Conservation (phyloP, 2,329 filamentous ascomycete genomes). For the Aureobasidium pullulans region DNA sequence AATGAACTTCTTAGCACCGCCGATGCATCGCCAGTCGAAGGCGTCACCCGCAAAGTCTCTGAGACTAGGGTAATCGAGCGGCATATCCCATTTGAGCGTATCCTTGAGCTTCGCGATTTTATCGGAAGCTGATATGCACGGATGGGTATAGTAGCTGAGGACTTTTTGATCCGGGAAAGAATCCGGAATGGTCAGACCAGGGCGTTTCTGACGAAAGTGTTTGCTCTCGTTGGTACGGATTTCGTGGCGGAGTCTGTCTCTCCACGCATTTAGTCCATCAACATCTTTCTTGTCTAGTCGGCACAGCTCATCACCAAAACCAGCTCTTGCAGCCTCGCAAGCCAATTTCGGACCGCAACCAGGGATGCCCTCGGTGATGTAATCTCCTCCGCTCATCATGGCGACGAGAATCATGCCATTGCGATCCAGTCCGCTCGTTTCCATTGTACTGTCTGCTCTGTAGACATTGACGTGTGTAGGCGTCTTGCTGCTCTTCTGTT, state of each 20-base stretch:
- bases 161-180: constrained; percentile 74
- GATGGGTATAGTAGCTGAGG: constrained; percentile 79
- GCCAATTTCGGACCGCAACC: constrained; percentile 83
- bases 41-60: constrained; percentile 68
- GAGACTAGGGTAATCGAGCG: constrained; percentile 59
- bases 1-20: constrained; percentile 78
- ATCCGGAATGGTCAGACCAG: constrained; percentile 65
- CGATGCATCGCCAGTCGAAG: constrained; percentile 77
- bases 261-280: constrained; percentile 60
- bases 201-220: constrained; percentile 70
- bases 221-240: constrained; percentile 76
- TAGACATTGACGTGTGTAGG: constrained; percentile 86
- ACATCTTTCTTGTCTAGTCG: constrained; percentile 53
- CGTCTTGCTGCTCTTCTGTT: constrained; percentile 54
- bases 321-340: constrained; percentile 80
- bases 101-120: constrained; percentile 49
- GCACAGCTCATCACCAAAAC: constrained; percentile 73
- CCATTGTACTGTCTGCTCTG: constrained; percentile 52
- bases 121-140: constrained; percentile 62
- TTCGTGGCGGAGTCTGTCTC: constrained; percentile 63
- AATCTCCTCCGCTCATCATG: constrained; percentile 92
- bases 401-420: constrained; percentile 92
- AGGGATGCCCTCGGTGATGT: constrained; percentile 78
- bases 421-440: constrained; percentile 59
- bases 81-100: constrained; percentile 53